Conservation (phyloP, 345 rosid genomes). For the Aegle marmelos region DNA sequence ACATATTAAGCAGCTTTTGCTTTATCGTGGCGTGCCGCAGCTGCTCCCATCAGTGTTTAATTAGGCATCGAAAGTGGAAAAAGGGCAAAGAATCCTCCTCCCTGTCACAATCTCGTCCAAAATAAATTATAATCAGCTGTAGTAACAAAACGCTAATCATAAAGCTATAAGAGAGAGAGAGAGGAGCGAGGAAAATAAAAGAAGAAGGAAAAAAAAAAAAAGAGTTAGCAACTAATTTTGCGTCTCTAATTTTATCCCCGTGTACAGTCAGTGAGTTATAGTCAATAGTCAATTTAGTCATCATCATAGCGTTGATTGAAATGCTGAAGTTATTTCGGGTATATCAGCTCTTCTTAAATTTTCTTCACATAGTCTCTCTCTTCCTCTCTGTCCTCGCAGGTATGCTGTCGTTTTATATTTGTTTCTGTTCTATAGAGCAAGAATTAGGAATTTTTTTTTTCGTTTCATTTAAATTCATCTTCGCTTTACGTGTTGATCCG, state of each 20-base stretch:
- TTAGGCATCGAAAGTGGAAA: too few species aligned
- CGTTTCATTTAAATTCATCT: not conserved
- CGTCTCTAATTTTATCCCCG: not conserved
- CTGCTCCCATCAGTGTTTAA: too few species aligned
- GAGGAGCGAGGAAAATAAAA: not conserved
- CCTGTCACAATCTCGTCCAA: not conserved
- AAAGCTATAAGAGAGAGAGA: not conserved
- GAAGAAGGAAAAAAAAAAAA: not conserved
- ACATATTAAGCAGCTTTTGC: not conserved
- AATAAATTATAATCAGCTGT: not conserved
- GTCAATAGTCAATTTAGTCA: not conserved
- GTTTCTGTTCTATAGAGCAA: not conserved
- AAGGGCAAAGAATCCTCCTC: not conserved
- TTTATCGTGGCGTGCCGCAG: not conserved
- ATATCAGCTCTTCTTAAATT: slow-evolving; percentile 33
- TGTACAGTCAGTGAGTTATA: not conserved
- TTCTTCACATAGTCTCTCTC: slow-evolving; percentile 24
- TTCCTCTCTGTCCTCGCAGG: slow-evolving; percentile 30
- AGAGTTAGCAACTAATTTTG: not conserved
- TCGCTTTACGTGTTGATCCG: not conserved
- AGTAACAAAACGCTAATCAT: not conserved
- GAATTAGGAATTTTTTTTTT: not conserved
- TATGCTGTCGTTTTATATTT: not conserved
- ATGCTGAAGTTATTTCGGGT: slow-evolving; percentile 41
- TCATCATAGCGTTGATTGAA: slow-evolving; percentile 2